Conservation (phyloP, 129 eudicot genomes). For the Lonicera japonica region DNA sequence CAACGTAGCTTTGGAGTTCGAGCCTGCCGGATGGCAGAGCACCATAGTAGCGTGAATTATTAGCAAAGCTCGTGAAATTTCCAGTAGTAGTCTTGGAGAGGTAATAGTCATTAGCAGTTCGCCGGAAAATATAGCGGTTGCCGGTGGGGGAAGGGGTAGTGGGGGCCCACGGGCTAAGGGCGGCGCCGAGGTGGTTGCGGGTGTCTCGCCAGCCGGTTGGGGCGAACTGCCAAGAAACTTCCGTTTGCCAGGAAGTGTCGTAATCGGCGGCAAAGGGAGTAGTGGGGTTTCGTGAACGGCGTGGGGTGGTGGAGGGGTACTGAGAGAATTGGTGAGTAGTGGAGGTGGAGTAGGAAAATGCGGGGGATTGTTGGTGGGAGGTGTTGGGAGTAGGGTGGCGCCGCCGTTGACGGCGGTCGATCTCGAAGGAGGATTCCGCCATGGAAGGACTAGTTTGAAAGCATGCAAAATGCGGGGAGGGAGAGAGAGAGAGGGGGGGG, state of each 20-base stretch:
- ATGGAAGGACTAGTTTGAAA: slow-evolving; percentile 20
- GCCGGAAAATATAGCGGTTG: slow-evolving; percentile 33
- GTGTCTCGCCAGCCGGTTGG: slow-evolving; percentile 46
- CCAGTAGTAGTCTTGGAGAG: slow-evolving; percentile 34
- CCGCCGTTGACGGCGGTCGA: slow-evolving; percentile 20
- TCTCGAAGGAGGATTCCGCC: slow-evolving; percentile 44
- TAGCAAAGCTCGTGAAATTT: slow-evolving; percentile 20
- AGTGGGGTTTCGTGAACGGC: slow-evolving; percentile 38
- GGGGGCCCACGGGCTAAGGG: slow-evolving; percentile 58
- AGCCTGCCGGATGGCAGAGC: slow-evolving; percentile 39
- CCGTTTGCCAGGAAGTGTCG: slow-evolving; percentile 67
- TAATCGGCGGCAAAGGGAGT: slow-evolving; percentile 60
- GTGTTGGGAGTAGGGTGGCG: slow-evolving; percentile 24
- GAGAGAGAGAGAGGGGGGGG: not conserved
- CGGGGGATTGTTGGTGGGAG: slow-evolving; percentile 25
- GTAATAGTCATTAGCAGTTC: slow-evolving; percentile 63
- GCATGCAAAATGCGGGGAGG: slow-evolving; percentile 16
- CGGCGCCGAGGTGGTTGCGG: slow-evolving; percentile 48
- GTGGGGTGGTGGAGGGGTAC: slow-evolving; percentile 19
- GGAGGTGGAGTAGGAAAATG: slow-evolving; percentile 43
- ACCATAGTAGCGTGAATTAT: slow-evolving; percentile 23
- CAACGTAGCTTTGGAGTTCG: slow-evolving; percentile 69
- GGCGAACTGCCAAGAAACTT: slow-evolving; percentile 61
- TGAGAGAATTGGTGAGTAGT: slow-evolving; percentile 26
- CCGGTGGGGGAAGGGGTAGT: slow-evolving; percentile 16